Conservation (phyloP, 352 stramenopile genomes). For the Plasmopara muralis region DNA sequence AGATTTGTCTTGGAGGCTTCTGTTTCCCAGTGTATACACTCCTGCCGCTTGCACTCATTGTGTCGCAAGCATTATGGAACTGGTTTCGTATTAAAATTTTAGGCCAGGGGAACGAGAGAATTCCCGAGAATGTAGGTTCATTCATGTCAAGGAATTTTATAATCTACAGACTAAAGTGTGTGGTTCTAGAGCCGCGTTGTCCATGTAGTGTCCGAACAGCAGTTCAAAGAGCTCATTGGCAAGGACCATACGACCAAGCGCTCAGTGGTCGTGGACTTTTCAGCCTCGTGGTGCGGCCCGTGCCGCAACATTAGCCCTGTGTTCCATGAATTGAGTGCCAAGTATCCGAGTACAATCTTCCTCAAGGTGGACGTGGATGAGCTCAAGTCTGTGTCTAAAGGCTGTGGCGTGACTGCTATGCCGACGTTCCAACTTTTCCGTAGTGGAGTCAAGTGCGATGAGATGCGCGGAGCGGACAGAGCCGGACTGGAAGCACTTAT, state of each 20-base stretch:
- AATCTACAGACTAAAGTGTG: background rate
- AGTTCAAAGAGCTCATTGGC: slow-evolving; percentile 65
- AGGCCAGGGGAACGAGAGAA: slow-evolving; percentile 40
- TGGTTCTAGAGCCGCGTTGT: slow-evolving; percentile 49
- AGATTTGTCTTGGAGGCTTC: slow-evolving; percentile 79
- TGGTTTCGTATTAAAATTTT: slow-evolving; percentile 66
- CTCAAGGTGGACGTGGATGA: slow-evolving; percentile 88
- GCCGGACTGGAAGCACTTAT: slow-evolving; percentile 49
- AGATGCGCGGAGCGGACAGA: slow-evolving; percentile 82
- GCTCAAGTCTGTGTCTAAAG: slow-evolving; percentile 35
- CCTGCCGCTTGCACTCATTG: slow-evolving; percentile 61
- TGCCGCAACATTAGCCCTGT: slow-evolving; percentile 83
- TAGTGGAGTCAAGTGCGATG: slow-evolving; percentile 81
- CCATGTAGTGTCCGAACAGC: slow-evolving; percentile 58
- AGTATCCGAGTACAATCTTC: slow-evolving; percentile 80
- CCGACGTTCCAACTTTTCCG: slow-evolving; percentile 96
- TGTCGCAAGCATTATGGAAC: slow-evolving; percentile 59
- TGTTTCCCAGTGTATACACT: slow-evolving; percentile 76
- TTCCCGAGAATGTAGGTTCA: slow-evolving; percentile 39
- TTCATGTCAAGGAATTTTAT: background rate
- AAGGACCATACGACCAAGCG: slow-evolving; percentile 66
- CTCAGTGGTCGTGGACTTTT: slow-evolving; percentile 83
- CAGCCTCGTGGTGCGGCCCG: slow-evolving; percentile 82
- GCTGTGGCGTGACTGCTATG: slow-evolving; percentile 86
- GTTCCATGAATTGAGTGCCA: slow-evolving; percentile 80